Evolutionary conservation across 495 filamentous ascomycete genomes (phyloP), one percentile per base, ranked within the genome.

Genomic region (Filosporella fistucella): DNA sequence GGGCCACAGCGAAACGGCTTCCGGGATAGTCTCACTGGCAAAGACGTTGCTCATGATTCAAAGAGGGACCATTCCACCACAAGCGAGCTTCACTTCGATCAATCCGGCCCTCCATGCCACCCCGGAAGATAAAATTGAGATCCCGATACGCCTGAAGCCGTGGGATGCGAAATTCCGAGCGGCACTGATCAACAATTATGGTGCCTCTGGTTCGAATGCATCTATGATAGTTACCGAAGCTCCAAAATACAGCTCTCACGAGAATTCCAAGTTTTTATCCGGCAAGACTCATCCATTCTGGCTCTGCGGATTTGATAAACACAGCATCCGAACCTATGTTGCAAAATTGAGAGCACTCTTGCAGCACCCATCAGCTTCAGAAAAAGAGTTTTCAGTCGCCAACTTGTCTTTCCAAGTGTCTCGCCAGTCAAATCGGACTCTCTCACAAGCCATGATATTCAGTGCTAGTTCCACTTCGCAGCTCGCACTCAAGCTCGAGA

Each of bases 1-100:
- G 20, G 91, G 91, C 2, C 91, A 96, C 63, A 88, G 81, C 26
- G 91, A 96, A 62, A 85, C 88, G 29, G 88, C 84, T 0, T 91
- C 91, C 34, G 91, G 91, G 49, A 59, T 95, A 3, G 55, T 74
- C 1, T 61, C 66, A 1, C 71, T 96, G 17, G 74, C 88, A 60
- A 96, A 96, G 66, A 79, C 89, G 1, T 62, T 96, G 37, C 63
- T 95, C 63, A 95, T 96, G 89, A 68, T 95, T 12, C 63, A 70
- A 3, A 45, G 91, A 59, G 85, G 81, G 54, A 70, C 70, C 25
- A 95, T 96, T 38, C 88, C 89, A 10, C 84, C 88, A 5, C 88
- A 91, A 51, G 83, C 86, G 40, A 89, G 87, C 16, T 90, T 91
- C 71, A 90, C 91, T 0, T 52, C 47, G 0, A 55, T 77, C 7